Evolutionary conservation across 257 asterid genomes (phyloP), one percentile per base, ranked within the genome.

Genomic region (Ballota nigra): DNA sequence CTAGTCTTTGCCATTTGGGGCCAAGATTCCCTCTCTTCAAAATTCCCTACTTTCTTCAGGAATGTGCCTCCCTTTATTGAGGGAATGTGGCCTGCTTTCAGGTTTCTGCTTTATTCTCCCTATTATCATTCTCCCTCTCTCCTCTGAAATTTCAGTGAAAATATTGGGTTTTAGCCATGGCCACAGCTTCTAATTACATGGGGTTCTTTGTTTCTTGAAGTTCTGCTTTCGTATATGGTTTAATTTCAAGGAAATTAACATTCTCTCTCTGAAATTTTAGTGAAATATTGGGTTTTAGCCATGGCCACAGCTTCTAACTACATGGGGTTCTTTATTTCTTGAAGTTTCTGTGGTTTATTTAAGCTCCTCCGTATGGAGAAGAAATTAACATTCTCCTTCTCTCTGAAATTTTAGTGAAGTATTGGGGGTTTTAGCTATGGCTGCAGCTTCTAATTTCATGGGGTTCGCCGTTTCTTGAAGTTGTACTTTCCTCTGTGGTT

Each of bases 311-410:
- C 77, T 82, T 66, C 16, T 23, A 51, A 16, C 55, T 52, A 26
- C 40, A 76, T 56, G 69, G 69, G 78, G n/a, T 70, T 63, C 56
- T 73, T 16, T 59, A 66, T 66, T 79, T 58, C 64, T 66, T 69
- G 74, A 66, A 58, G 24, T 63, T 22, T 61, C 29, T 26, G 29
- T 26, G 33, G 5, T 33, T 33, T 1, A 4, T 33, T 58, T 62
- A 34, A 26, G 45, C 61, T 59, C 22, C n/a, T 67, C n/a, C n/a
- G n/a, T 67, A 85, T 88, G 92, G 88, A 75, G 83, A 75, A 71
- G 58, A 72, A 60, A 36, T 20, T 45, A 28, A 5, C 66, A 4
- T 47, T n/a, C 29, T 16, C 29, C 40, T 56, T 23, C 28, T 60
- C 31, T 23, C 18, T 12, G 5, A 8, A 23, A 22, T 4, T 23